Percentiles rank a stretch among this genome's conserved stretches.
phyloP scores from a whole-genome alignment of 306 rosid genomes.

The Gleditsia sinensis region DNA sequence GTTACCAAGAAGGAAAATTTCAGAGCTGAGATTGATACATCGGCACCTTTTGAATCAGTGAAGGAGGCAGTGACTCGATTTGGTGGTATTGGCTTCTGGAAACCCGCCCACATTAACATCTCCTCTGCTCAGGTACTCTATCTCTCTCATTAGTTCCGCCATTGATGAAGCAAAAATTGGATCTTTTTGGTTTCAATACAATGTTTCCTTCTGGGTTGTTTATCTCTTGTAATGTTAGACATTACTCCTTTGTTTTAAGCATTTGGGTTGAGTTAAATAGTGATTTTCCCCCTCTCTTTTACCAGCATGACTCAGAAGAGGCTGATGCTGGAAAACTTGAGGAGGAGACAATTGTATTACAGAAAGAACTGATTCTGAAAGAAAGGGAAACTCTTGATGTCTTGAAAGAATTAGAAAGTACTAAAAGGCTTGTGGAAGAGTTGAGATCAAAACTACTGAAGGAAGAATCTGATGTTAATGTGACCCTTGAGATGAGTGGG shows the following conservation, averaged over 20 bases:
- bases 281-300: background rate
- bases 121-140: constrained; percentile 43
- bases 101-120: constrained; percentile 46
- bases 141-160: background rate
- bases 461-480: constrained; percentile 36
- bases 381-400: constrained; percentile 56
- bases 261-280: constrained; percentile 3
- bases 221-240: too few species aligned
- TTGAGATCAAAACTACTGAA: constrained; percentile 42
- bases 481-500: background rate
- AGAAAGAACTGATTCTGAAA: constrained; percentile 49
- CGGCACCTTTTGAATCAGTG: constrained; percentile 83
- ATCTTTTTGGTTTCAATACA: background rate
- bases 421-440: constrained; percentile 45
- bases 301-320: constrained; percentile 29
- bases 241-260: background rate
- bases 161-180: constrained; percentile 2
- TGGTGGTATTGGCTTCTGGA: constrained; percentile 83
- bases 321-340: constrained; percentile 29
- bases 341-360: constrained; percentile 42
- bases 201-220: background rate
- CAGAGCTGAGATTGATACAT: constrained; percentile 80
- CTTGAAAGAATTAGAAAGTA: constrained; percentile 52
- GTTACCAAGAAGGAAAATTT: constrained; percentile 9
- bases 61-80: constrained; percentile 73